Evolutionary conservation across 2,329 filamentous ascomycete genomes (phyloP).

Genomic region (Aspergillus pseudoterreus): DNA sequence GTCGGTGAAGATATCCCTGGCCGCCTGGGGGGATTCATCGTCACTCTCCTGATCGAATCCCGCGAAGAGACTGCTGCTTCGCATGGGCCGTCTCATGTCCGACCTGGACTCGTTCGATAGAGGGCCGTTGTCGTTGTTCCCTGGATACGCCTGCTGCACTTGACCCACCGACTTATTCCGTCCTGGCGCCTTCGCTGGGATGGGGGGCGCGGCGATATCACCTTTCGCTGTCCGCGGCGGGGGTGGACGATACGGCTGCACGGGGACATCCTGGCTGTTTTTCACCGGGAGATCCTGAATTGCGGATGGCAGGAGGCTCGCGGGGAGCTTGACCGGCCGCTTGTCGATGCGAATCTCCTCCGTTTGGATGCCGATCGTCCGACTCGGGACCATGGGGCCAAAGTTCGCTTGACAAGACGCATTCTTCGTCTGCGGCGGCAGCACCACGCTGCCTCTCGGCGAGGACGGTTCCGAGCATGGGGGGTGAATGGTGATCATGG

Average conservation of each 20-base stretch:
- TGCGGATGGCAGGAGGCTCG: slow-evolving; percentile 73
- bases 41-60: slow-evolving; percentile 71
- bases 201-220: slow-evolving; percentile 35
- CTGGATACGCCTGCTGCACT: slow-evolving; percentile 69
- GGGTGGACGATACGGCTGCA: slow-evolving; percentile 32
- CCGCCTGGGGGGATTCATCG: slow-evolving; percentile 31
- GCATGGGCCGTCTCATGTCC: slow-evolving; percentile 65
- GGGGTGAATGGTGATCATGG: slow-evolving; percentile 87
- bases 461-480: slow-evolving; percentile 80
- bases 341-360: slow-evolving; percentile 84
- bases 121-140: slow-evolving; percentile 77
- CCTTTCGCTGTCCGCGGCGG: slow-evolving; percentile 32
- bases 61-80: slow-evolving; percentile 81
- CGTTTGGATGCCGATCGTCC: slow-evolving; percentile 70
- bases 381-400: slow-evolving; percentile 43
- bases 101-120: slow-evolving; percentile 57
- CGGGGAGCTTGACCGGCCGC: slow-evolving; percentile 69
- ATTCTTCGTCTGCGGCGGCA: slow-evolving; percentile 78
- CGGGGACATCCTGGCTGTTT: slow-evolving; percentile 21
- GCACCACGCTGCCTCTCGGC: slow-evolving; percentile 67
- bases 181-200: slow-evolving; percentile 23
- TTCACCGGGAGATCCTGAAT: slow-evolving; percentile 55
- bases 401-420: slow-evolving; percentile 74
- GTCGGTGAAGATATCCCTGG: slow-evolving; percentile 38
- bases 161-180: slow-evolving; percentile 14